Evolutionary conservation across 495 filamentous ascomycete genomes (phyloP), one percentile per base, ranked within the genome.

Genomic region (Massariosphaeria phaeospora): DNA sequence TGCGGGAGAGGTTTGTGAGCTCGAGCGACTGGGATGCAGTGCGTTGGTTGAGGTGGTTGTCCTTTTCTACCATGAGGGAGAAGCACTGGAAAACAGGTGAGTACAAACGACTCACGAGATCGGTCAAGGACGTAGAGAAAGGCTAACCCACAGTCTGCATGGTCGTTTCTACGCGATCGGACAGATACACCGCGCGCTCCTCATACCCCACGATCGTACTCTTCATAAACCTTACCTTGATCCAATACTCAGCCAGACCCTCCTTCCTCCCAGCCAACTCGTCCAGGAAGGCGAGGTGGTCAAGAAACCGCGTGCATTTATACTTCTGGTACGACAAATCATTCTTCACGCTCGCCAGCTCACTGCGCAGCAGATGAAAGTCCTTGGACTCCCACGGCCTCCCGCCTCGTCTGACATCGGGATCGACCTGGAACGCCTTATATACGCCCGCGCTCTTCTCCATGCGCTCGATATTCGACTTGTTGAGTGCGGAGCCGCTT

Each of bases 1-100:
- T 45, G 41, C 17, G 17, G 23, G 41, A 45, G 18, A 45, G 41
- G 23, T 45, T 45, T 12, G 17, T 45, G 23, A 27, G 41, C 23
- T 45, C 41, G 4, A 27, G 41, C 9, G 23, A 24, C 23, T 45
- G 15, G 17, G 41, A 9, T 5, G 41, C 36, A 18, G 36, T 40
- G 9, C 17, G 36, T 7, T 40, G 36, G 17, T 40, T 40, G 36
- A 40, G 36, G 17, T 40, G 18, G 17, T 40, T 40, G 36, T 40
- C 36, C 17, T 20, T 40, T 40, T 13, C 11, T 7, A 17, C 10
- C 36, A 40, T 40, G 36, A 40, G 36, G 10, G 36, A 11, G 36
- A 40, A 40, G 18, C 36, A 40, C 36, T 40, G 17, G 9, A 20
- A 40, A 40, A 10, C 7, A 18, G n/a, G n/a, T n/a, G n/a, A n/a